Base-by-base conservation (phyloP, 257 asterid genomes). In the Haberlea rhodopensis region DNA sequence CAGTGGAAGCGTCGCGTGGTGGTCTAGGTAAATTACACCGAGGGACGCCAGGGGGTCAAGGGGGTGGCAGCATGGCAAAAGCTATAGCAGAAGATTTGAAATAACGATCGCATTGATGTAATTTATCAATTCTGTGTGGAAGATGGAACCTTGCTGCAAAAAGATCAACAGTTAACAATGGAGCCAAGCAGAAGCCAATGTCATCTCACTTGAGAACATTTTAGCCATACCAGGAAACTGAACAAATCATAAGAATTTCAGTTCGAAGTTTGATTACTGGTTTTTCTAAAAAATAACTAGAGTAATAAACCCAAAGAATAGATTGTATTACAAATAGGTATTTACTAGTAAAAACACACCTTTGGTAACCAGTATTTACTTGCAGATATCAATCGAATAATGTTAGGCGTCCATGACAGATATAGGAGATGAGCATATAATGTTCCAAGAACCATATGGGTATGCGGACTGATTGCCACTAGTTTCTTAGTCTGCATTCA, bases 101-200 rank as follows among this genome's bases (percentile, higher is more conserved):
- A 29, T 9, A 34, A 8, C n/a, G 15, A 34, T 9, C 15, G 19
- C 19, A 13, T 13, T 40, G 49, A 40, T 40, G 49, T 40, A 40
- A 4, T 40, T 15, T 43, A 15, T 43, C 0, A 15, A 43, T 13
- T 10, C 26, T n/a, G 29, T 13, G 60, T 8, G 23, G 10, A 59
- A 20, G 48, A 21, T 19, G 59, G 20, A 8, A 91, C 96, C 95
- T 86, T 53, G 98, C 98, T 57, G 98, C 95, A 37, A 81, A 91
- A 68, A 91, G 96, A 78, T 91, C 96, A 2, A 91, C 80, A 23
- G 79, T 82, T 68, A 91, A 67, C 67, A 88, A 81, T 91, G 98
- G 75, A 91, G 87, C 98, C 98, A 91, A 16, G 95, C 96, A 53
- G 96, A 88, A 69, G 95, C 92, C 71, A 91, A 27, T 3, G 98